Base-by-base conservation (phyloP, 345 rosid species). In the Pugionium cornutum region DNA sequence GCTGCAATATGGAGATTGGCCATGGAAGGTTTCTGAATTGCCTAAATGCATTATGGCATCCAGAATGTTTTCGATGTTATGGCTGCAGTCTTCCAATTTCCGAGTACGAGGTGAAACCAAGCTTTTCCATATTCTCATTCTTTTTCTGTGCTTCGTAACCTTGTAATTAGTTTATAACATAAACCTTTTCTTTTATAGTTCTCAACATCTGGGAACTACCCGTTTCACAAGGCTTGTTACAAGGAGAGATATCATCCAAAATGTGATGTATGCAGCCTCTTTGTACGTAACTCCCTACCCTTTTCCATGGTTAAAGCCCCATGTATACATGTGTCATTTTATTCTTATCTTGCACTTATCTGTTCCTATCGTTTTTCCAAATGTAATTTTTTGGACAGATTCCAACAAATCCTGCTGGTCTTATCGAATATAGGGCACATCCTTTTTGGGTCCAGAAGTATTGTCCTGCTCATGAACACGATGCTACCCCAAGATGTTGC, bases 371-470 rank as follows among this genome's bases (percentile, higher is more conserved):
- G 18, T 52, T 71, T 71, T 69, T 39, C 55, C 74, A 36, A 44
- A 61, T 68, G 57, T 67, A 32, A 69, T 52, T 73, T 62, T 61
- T 75, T 49, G 29, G 81, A 84, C 91, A 94, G 97, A 91, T 94
- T 74, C 96, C 99, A 52, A 85, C 97, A 73, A 94, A 85, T 77
- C 81, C 77, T 75, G 74, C 82, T 67, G 97, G 99, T 79, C 95
- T 91, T 73, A 87, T 95, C 74, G 97, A 95, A 78, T 95, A 89
- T 77, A 89, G 96, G 81, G 97, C 95, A 42, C 99, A 91, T 80
- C 99, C 97, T 54, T 95, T 91, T 79, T 95, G 99, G 99, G 46
- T 58, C 27, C 99, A 95, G 68, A 95, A 95, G 75, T 95, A 95
- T 75, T 95, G 99, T 75, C 99, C 97, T 54, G 72, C 89, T 41